A percentile compares a stretch with the other conserved stretches of the same genome.
Evolutionary conservation across 1,139 yeast species (phyloP).

Genomic region (Blastobotrys persicus): DNA sequence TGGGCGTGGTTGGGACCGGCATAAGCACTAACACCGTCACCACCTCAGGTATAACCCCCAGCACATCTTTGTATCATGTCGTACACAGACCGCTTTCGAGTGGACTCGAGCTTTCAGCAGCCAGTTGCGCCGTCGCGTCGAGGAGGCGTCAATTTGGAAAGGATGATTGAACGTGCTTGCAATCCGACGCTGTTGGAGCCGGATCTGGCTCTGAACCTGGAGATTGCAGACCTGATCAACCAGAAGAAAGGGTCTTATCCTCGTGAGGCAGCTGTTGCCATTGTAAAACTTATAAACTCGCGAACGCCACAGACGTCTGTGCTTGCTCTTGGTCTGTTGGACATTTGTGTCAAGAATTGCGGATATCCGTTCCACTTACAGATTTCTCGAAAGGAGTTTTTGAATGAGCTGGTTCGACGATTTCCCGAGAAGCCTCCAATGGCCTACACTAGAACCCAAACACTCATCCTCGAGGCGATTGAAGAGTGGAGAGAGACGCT

Average conservation of each 20-base stretch:
- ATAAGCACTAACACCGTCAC: not conserved
- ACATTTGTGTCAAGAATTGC: constrained; percentile 92
- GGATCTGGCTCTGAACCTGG: constrained; percentile 80
- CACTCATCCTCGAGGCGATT: constrained; percentile 81
- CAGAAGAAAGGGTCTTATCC: constrained; percentile 90
- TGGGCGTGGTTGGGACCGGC: not conserved
- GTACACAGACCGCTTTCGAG: constrained; percentile 41
- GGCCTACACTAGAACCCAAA: constrained; percentile 77
- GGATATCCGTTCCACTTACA: constrained; percentile 97
- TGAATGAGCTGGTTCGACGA: constrained; percentile 86
- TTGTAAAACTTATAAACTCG: constrained; percentile 79
- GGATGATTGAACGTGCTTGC: constrained; percentile 71
- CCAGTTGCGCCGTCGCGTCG: constrained; percentile 18
- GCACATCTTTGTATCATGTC: constrained; percentile 19
- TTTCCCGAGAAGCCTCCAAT: constrained; percentile 96
- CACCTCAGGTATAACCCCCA: not conserved
- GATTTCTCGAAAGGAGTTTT: constrained; percentile 88
- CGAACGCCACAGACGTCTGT: constrained; percentile 76
- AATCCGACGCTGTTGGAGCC: constrained; percentile 84
- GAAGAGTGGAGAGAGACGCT: constrained; percentile 98
- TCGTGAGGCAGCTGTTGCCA: constrained; percentile 89
- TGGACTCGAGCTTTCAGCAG: constrained; percentile 25
- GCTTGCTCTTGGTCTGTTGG: constrained; percentile 61
- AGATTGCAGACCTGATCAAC: constrained; percentile 89
- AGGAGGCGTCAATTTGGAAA: constrained; percentile 14